Conservation (phyloP, 2,329 filamentous ascomycete species). For the Cytospora mali region DNA sequence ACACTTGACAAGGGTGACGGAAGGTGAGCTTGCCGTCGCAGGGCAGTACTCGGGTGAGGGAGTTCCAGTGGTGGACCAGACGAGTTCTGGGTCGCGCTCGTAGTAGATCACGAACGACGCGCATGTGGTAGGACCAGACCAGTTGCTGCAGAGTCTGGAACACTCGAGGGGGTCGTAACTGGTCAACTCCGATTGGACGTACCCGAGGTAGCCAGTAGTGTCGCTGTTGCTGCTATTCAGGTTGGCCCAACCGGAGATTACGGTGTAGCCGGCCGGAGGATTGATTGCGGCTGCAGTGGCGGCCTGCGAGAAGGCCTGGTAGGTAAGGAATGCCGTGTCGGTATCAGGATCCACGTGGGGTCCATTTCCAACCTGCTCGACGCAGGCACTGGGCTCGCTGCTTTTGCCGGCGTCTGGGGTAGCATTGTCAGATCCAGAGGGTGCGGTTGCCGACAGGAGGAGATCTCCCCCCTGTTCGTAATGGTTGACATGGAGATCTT, state of each 20-base stretch:
- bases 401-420: neutral
- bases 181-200: slow-evolving; percentile 17
- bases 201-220: slow-evolving; percentile 26
- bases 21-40: slow-evolving; percentile 20
- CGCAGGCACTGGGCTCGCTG: slow-evolving; percentile 15
- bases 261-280: slow-evolving; percentile 20
- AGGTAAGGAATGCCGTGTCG: slow-evolving; percentile 20
- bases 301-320: slow-evolving; percentile 5
- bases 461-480: neutral
- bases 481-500: neutral
- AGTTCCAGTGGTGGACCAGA: slow-evolving; percentile 24
- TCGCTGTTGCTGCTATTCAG: slow-evolving; percentile 18
- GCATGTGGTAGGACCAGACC: slow-evolving; percentile 19
- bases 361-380: slow-evolving; percentile 27
- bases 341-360: slow-evolving; percentile 17
- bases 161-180: slow-evolving; percentile 26
- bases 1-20: slow-evolving; percentile 31
- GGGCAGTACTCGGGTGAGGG: slow-evolving; percentile 25
- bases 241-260: slow-evolving; percentile 25
- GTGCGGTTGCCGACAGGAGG: slow-evolving; percentile 1
- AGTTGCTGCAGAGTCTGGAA: slow-evolving; percentile 23
- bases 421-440: neutral
- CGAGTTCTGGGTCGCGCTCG: slow-evolving; percentile 28
- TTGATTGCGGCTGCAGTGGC: slow-evolving; percentile 10
- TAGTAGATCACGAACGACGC: slow-evolving; percentile 29